Percentiles rank a stretch among this genome's conserved stretches.
phyloP scores from a whole-genome alignment of 768 basidiomycete species.

The Phylloporus sp. region DNA sequence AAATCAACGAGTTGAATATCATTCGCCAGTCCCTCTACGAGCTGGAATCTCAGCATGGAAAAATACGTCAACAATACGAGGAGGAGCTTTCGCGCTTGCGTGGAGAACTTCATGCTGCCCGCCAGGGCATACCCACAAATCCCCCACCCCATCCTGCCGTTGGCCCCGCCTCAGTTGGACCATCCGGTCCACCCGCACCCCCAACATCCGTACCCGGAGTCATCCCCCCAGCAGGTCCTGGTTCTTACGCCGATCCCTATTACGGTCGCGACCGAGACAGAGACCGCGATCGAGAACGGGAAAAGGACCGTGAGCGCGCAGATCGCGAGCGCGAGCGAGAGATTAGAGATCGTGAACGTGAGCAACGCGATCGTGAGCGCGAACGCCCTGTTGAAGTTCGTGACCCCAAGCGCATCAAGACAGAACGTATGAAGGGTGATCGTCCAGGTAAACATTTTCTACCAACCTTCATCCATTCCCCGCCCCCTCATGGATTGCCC shows the following conservation, averaged over 20 bases:
- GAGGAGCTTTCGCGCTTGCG: conserved; percentile 75
- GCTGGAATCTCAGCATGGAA: conserved; percentile 83
- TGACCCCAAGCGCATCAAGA: conserved; percentile 61
- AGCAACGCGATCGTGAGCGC: conserved; percentile 42
- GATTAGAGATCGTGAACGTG: conserved; percentile 33
- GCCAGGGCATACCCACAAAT: conserved; percentile 36
- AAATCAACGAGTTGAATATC: conserved; percentile 86
- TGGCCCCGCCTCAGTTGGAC: conserved; percentile 32
- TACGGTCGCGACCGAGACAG: conserved; percentile 37
- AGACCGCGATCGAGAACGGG: conserved; percentile 39
- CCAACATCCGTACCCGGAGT: conserved; percentile 30
- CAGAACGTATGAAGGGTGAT: conserved; percentile 45
- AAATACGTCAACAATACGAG: conserved; percentile 84
- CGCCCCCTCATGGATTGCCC: conserved; percentile 33
- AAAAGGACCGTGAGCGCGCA: conserved; percentile 38
- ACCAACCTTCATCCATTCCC: conserved; percentile 25
- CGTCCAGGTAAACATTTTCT: conserved; percentile 38
- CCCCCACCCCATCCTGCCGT: conserved; percentile 35
- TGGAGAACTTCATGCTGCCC: conserved; percentile 56
- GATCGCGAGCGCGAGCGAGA: conserved; percentile 39
- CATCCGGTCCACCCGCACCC: conserved; percentile 32
- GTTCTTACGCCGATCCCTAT: conserved; percentile 35
- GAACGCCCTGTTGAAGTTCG: conserved; percentile 46
- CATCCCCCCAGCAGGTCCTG: conserved; percentile 28
- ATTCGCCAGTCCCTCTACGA: conserved; percentile 91